Evolutionary conservation across 305 asterid species (phyloP).

Genomic region (Fraxinus sp.): DNA sequence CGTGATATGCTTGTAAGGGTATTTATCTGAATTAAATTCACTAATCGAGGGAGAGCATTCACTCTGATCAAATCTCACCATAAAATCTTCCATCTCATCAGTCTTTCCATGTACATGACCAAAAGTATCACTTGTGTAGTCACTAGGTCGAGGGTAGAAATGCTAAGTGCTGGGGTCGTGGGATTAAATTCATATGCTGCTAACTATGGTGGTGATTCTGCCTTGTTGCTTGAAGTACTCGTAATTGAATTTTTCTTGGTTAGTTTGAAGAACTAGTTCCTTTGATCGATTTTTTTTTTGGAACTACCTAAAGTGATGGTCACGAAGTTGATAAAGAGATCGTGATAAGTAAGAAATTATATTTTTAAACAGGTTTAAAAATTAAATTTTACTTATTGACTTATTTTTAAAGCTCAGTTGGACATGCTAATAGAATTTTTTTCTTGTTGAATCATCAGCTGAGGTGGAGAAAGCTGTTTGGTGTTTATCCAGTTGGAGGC

Average conservation of each 20-base stretch:
- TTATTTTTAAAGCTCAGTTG: too few species aligned
- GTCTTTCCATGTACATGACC: background rate
- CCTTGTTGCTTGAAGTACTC: background rate
- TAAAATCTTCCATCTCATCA: background rate
- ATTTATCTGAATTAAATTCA: too few species aligned
- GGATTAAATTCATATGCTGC: background rate
- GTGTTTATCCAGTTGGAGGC: background rate
- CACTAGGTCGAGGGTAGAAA: background rate
- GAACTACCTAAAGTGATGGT: background rate
- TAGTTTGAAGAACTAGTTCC: background rate
- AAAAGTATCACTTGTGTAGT: background rate
- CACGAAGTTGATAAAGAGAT: background rate
- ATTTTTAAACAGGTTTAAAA: too few species aligned
- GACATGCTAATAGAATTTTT: background rate
- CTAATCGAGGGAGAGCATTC: background rate
- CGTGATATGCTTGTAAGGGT: background rate
- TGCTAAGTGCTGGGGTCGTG: background rate
- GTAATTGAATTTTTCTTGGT: background rate
- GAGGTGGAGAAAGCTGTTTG: background rate
- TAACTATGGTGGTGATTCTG: background rate
- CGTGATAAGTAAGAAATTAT: background rate
- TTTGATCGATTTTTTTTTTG: background rate
- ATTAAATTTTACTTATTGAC: background rate
- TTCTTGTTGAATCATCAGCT: background rate
- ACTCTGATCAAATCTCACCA: background rate